Evolutionary conservation across 140 eudicot genomes (phyloP).

Genomic region (Senecio squalidus): DNA sequence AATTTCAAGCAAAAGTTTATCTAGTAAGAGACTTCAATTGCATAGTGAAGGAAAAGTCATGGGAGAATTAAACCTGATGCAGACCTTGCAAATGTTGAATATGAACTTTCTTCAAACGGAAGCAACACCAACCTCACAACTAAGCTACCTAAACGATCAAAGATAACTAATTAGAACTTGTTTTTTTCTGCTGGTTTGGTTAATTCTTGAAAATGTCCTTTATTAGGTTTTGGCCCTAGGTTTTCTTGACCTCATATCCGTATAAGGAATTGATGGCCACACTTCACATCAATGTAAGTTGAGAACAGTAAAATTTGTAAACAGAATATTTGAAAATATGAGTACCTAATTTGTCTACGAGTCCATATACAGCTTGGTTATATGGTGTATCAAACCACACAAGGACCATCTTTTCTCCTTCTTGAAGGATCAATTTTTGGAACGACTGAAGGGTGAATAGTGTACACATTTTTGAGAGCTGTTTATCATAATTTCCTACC

Average conservation of each 20-base stretch:
- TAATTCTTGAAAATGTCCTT: conserved; percentile 8
- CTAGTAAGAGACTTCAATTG: not conserved
- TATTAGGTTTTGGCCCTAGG: not conserved
- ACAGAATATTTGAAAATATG: not conserved
- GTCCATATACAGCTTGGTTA: conserved; percentile 98
- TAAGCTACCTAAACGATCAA: conserved; percentile 73
- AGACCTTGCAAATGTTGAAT: conserved; percentile 92
- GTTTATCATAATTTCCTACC: conserved; percentile 50
- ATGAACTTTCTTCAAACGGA: conserved; percentile 97
- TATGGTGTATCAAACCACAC: conserved; percentile 96
- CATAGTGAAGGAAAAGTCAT: conserved; percentile 7
- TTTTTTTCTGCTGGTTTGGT: not conserved
- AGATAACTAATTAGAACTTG: conserved; percentile 1
- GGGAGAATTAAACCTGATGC: conserved; percentile 81
- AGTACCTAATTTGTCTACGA: conserved; percentile 93
- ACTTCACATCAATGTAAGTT: conserved; percentile 7
- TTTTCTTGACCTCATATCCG: not conserved
- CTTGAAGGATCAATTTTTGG: conserved; percentile 89
- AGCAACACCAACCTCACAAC: conserved; percentile 94
- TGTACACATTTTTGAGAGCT: conserved; percentile 66
- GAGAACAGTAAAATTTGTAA: not conserved
- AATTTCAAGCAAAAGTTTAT: not conserved
- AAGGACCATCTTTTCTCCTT: conserved; percentile 98
- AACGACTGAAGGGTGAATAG: conserved; percentile 82
- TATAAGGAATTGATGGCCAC: not conserved